Conservation (phyloP, 225 moss, liverwort and hornwort species). For the Neckera pumila region DNA sequence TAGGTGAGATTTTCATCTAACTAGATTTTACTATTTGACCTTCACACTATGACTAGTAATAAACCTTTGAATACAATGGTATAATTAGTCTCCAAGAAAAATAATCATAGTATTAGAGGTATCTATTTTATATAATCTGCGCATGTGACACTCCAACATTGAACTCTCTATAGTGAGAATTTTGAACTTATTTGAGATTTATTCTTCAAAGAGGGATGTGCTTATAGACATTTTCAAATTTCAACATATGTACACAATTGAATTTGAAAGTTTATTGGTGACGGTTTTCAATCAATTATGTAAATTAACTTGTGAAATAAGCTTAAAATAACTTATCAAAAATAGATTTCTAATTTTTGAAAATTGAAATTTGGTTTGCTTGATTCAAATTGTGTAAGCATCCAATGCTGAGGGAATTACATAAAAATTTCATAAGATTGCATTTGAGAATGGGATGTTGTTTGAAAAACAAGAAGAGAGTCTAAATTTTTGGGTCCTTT, state of each 20-base stretch:
- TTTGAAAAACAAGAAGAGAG: neutral
- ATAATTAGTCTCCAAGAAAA: neutral
- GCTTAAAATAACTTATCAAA: no score
- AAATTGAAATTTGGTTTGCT: neutral
- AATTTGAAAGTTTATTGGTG: neutral
- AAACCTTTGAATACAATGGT: neutral
- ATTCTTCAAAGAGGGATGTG: no score
- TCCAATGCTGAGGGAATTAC: neutral
- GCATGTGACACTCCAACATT: accelerated
- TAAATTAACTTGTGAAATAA: no score
- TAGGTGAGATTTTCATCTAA: no score
- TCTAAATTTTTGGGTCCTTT: neutral
- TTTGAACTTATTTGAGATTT: neutral
- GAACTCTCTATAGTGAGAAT: neutral
- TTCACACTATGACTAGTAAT: neutral
- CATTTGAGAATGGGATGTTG: neutral
- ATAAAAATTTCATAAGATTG: neutral
- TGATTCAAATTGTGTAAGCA: neutral
- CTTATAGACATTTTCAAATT: no score
- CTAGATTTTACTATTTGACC: neutral
- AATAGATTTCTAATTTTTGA: no score
- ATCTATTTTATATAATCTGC: neutral
- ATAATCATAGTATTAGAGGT: neutral
- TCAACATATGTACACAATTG: no score
- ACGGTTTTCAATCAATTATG: neutral